phyloP scores from a whole-genome alignment of 2,329 filamentous ascomycete species.

The Ophiostoma tasmaniense region DNA sequence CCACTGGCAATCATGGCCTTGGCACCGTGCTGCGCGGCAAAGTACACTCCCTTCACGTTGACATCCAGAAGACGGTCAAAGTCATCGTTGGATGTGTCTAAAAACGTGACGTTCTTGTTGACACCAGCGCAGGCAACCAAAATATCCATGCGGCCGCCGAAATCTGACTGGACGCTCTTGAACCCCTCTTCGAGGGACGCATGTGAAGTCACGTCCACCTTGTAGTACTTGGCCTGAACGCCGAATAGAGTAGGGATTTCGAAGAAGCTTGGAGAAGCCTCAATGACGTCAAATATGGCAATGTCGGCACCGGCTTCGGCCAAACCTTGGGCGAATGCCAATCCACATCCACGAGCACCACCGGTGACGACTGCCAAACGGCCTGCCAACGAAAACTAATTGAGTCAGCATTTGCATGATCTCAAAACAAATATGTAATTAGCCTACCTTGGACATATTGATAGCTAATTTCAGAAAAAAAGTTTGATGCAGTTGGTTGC shows the following conservation, averaged over 20 bases:
- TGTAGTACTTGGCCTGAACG: slow-evolving; percentile 17
- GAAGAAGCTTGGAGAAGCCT: slow-evolving; percentile 4
- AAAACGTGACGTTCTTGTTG: slow-evolving; percentile 18
- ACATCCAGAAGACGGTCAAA: slow-evolving; percentile 15
- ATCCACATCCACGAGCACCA: slow-evolving; percentile 62
- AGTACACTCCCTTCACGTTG: slow-evolving; percentile 19
- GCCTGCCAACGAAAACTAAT: slow-evolving; percentile 19
- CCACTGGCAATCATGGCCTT: slow-evolving; percentile 28
- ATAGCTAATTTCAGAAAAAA: not conserved
- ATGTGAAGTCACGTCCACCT: slow-evolving; percentile 14
- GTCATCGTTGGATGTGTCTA: slow-evolving; percentile 18
- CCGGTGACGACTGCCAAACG: slow-evolving; percentile 62
- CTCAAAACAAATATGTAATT: not conserved
- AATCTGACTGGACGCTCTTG: slow-evolving; percentile 13
- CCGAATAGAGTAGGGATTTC: slow-evolving; percentile 10
- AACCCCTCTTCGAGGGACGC: slow-evolving; percentile 10
- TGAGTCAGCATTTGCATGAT: not conserved
- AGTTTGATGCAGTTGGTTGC: not conserved
- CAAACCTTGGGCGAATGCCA: slow-evolving; percentile 64
- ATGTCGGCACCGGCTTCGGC: slow-evolving; percentile 57
- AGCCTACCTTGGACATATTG: not conserved
- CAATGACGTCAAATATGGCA: slow-evolving; percentile 18
- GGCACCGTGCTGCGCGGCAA: slow-evolving; percentile 30
- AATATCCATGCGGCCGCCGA: slow-evolving; percentile 18
- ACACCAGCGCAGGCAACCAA: slow-evolving; percentile 21